Base-by-base conservation (phyloP, 2,329 filamentous ascomycete species). In the Paraphaeosphaeria sporulosa region DNA sequence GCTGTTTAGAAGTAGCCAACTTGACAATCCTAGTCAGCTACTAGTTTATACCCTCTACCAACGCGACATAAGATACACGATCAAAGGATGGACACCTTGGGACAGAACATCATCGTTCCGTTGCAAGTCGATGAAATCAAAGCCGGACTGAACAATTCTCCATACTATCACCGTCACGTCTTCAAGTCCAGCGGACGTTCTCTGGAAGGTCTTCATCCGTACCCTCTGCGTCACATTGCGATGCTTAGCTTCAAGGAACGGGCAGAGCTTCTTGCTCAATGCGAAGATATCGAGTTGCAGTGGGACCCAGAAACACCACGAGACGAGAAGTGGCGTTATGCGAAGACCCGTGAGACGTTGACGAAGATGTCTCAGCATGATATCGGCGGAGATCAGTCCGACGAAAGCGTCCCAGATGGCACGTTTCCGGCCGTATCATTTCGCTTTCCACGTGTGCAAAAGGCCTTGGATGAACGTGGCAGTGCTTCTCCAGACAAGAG, bases 161-260 rank as follows among this genome's bases (percentile, higher is more conserved):
- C 34, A 15, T 40, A 17, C 34, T 40, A 52, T 27, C 34, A 34
- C 17, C 21, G 6, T 13, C 34, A 52, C n/a, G 2, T 17, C 15
- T 52, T 52, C 49, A n/a, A 42, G 12, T 40, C 21, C 21, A 52
- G 49, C 34, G 21, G 34, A 23, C 49, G 49, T 40, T 36, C 34
- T 17, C 5, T 52, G 7, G 21, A 13, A 7, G 49, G 25, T 19
- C 13, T 52, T 10, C 49, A 52, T 13, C 49, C 49, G 3, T 17
- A 42, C 40, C 13, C 49, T 27, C 34, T 23, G 10, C 34, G 36
- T 2, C 19, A 40, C 17, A 21, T 52, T 6, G n/a, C 19, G 34
- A 25, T 25, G 10, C 36, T 52, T 23, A 30, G 13, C 15, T 12
- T 21, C 21, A 12, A 52, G 13, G 49, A 52, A 34, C 49, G 49